Conservation (phyloP, 2,329 filamentous ascomycete genomes). For the Cladophialophora carrionii region DNA sequence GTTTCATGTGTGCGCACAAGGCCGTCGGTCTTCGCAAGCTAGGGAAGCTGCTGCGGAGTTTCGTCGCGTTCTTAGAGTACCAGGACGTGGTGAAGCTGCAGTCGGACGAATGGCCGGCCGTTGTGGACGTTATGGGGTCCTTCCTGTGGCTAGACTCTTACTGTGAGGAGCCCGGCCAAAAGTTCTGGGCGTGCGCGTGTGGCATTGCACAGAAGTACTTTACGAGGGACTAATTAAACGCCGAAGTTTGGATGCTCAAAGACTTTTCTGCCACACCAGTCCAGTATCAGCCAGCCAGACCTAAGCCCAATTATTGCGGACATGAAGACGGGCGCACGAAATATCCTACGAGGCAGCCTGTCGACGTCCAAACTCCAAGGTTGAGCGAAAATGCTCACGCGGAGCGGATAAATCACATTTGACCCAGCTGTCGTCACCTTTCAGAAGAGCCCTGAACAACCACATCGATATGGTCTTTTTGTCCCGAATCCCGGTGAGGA, state of each 20-base stretch:
- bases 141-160: conserved; percentile 25
- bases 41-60: not conserved
- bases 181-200: conserved; percentile 19
- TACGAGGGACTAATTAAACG: not conserved
- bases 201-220: conserved; percentile 5
- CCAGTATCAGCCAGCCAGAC: not conserved
- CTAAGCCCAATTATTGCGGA: too few relatives aligned
- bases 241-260: not conserved
- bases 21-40: not conserved
- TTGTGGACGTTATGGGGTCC: conserved; percentile 7
- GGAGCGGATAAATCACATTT: too few relatives aligned
- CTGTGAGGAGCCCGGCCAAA: conserved; percentile 14
- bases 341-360: too few relatives aligned
- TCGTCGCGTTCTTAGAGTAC: not conserved
- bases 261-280: not conserved
- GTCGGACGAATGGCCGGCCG: not conserved
- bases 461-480: too few relatives aligned
- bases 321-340: too few relatives aligned
- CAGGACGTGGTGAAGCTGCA: not conserved
- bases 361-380: too few relatives aligned
- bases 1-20: conserved; percentile 10
- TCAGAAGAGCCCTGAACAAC: too few relatives aligned
- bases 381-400: too few relatives aligned
- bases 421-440: too few relatives aligned
- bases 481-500: too few relatives aligned